phyloP scores from a whole-genome alignment of 2,329 filamentous ascomycete species.

The Venturia effusa region DNA sequence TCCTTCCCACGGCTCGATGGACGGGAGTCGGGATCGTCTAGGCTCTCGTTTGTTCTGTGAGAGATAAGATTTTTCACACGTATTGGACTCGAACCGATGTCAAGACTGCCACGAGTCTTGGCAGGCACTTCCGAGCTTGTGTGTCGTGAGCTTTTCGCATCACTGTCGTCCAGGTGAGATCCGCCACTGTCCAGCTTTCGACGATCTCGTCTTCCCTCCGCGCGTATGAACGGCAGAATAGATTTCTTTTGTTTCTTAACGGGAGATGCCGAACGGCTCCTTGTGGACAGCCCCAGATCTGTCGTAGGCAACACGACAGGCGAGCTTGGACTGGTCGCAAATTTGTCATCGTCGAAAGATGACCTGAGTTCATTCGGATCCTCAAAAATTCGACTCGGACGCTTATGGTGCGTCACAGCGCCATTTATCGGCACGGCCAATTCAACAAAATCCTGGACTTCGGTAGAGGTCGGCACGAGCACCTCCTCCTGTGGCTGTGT shows the following conservation, averaged over 20 bases:
- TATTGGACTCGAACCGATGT: constrained; percentile 21
- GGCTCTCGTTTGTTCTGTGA: constrained; percentile 28
- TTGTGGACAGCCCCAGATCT: constrained; percentile 25
- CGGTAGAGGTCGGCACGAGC: background rate
- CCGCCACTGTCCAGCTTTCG: constrained; percentile 21
- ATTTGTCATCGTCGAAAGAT: constrained; percentile 25
- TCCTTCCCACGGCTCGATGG: constrained; percentile 22
- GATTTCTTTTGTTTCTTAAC: constrained; percentile 23
- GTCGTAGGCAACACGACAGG: constrained; percentile 25
- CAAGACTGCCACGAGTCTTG: constrained; percentile 21
- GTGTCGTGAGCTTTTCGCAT: constrained; percentile 18
- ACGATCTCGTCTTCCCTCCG: constrained; percentile 25
- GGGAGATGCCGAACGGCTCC: constrained; percentile 22
- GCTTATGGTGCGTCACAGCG: constrained; percentile 16
- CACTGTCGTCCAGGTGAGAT: constrained; percentile 17
- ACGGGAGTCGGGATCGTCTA: constrained; percentile 22
- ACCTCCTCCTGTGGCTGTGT: background rate
- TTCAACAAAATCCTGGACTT: background rate
- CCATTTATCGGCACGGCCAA: constrained; percentile 7
- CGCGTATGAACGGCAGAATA: constrained; percentile 31
- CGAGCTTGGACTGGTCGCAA: constrained; percentile 28
- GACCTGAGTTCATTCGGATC: constrained; percentile 21
- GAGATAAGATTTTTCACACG: constrained; percentile 23
- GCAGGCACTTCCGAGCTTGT: constrained; percentile 23
- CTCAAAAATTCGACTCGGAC: constrained; percentile 16